Conservation (phyloP, 2,329 filamentous ascomycete genomes). For the Sclerotiophoma versabilis region DNA sequence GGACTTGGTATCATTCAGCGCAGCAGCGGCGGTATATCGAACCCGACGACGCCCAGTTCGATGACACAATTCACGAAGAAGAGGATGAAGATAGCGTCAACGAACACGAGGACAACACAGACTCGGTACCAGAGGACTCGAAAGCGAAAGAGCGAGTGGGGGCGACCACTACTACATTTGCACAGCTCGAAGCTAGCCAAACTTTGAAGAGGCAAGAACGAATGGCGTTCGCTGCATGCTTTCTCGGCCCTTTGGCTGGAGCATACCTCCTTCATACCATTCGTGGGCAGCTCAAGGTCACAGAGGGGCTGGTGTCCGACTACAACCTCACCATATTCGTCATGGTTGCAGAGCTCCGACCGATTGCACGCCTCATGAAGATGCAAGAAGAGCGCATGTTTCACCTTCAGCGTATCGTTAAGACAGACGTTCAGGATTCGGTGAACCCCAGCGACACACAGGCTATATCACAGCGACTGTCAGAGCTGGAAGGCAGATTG, state of each 20-base stretch:
- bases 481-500: slow-evolving; percentile 70
- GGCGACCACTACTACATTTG: slow-evolving; percentile 12
- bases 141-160: slow-evolving; percentile 4
- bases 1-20: slow-evolving; percentile 62
- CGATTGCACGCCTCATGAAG: slow-evolving; percentile 80
- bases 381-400: slow-evolving; percentile 81
- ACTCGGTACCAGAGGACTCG: slow-evolving; percentile 15
- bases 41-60: slow-evolving; percentile 20
- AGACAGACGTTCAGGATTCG: slow-evolving; percentile 30
- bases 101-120: slow-evolving; percentile 17
- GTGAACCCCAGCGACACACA: slow-evolving; percentile 28
- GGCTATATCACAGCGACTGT: slow-evolving; percentile 67
- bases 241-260: slow-evolving; percentile 77
- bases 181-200: slow-evolving; percentile 54
- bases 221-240: slow-evolving; percentile 77
- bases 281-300: slow-evolving; percentile 80
- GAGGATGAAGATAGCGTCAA: slow-evolving; percentile 37
- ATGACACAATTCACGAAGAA: slow-evolving; percentile 38
- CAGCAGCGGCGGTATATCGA: slow-evolving; percentile 48
- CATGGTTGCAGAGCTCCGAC: slow-evolving; percentile 83
- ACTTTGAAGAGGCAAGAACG: slow-evolving; percentile 80
- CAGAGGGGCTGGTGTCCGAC: slow-evolving; percentile 87
- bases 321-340: slow-evolving; percentile 93
- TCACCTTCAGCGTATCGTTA: slow-evolving; percentile 78
- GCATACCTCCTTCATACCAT: slow-evolving; percentile 85